phyloP scores from a whole-genome alignment of 1,284 basidiomycete species.

The Pholiota adiposa region DNA sequence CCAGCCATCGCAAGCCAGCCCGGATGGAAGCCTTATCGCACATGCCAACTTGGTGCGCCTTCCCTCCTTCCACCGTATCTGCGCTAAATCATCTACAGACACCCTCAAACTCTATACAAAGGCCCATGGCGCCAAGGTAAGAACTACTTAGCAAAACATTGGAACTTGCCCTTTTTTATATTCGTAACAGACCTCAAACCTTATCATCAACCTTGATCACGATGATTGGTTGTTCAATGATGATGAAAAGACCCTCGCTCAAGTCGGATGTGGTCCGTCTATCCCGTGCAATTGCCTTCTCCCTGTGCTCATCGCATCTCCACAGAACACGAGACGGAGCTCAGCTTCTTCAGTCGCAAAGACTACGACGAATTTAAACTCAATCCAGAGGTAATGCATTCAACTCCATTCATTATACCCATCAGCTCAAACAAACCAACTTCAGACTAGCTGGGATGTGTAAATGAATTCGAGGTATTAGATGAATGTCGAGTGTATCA shows the following conservation, averaged over 20 bases:
- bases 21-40: slow-evolving; percentile 89
- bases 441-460: slow-evolving; percentile 59
- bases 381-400: slow-evolving; percentile 70
- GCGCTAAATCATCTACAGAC: slow-evolving; percentile 51
- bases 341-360: slow-evolving; percentile 85
- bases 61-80: slow-evolving; percentile 3
- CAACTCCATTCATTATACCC: slow-evolving; percentile 3
- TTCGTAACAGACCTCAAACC: slow-evolving; percentile 77
- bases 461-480: slow-evolving; percentile 41
- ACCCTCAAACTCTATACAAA: slow-evolving; percentile 94
- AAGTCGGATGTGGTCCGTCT: slow-evolving; percentile 74
- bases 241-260: slow-evolving; percentile 63
- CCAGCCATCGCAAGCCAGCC: slow-evolving; percentile 68
- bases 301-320: slow-evolving; percentile 1
- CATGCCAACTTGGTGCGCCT: slow-evolving; percentile 63
- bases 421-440: slow-evolving; percentile 15
- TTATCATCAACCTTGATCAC: slow-evolving; percentile 94
- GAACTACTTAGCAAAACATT: neutral
- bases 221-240: slow-evolving; percentile 91
- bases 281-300: neutral
- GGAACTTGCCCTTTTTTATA: slow-evolving; percentile 3
- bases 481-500: slow-evolving; percentile 33
- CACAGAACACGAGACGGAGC: slow-evolving; percentile 92
- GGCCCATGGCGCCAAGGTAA: slow-evolving; percentile 92
- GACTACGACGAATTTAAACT: slow-evolving; percentile 81